Percentiles rank a stretch among this genome's conserved stretches.
These are phyloP conservation scores for Crithidia brevicula DNA, from an alignment of 208 protist genomes.

Conservation along the genomic window DNA sequence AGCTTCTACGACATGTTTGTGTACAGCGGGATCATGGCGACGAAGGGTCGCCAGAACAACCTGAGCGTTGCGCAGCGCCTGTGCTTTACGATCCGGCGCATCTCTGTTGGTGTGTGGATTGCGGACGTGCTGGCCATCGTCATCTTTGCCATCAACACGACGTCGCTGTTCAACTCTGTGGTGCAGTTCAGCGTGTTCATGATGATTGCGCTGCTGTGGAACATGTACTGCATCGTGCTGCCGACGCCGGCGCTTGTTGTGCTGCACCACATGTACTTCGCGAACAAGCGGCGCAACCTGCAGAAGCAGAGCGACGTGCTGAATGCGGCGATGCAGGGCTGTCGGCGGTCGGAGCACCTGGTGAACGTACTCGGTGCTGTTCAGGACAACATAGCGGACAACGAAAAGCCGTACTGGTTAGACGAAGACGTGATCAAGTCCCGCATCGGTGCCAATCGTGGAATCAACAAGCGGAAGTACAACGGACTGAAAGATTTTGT, in stretches of 20 bases:
- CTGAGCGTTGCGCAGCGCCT: constrained; percentile 68
- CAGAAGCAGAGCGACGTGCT: constrained; percentile 57
- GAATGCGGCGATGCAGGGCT: constrained; percentile 28
- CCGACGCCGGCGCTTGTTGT: constrained; percentile 53
- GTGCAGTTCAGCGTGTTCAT: constrained; percentile 63
- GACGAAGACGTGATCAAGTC: constrained; percentile 30
- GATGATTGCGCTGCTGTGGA: constrained; percentile 58
- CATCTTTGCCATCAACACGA: constrained; percentile 61
- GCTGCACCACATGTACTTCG: constrained; percentile 57
- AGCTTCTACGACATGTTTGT: constrained; percentile 75
- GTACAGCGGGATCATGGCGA: constrained; percentile 61
- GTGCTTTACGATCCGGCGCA: constrained; percentile 52
- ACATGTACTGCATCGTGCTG: constrained; percentile 60
- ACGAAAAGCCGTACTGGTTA: constrained; percentile 28
- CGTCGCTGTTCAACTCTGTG: constrained; percentile 52
- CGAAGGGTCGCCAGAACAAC: constrained; percentile 63
- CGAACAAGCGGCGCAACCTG: constrained; percentile 42
- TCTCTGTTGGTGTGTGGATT: constrained; percentile 44
- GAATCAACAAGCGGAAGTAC: constrained; percentile 32
- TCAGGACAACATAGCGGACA: constrained; percentile 33
- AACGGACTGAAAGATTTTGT: constrained; percentile 29
- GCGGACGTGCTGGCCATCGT: constrained; percentile 56
- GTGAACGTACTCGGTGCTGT: constrained; percentile 34
- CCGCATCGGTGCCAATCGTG: constrained; percentile 35
- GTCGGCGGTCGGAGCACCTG: constrained; percentile 29